Conservation (phyloP, 179 eudicot species). For the Gypsophila paniculata region DNA sequence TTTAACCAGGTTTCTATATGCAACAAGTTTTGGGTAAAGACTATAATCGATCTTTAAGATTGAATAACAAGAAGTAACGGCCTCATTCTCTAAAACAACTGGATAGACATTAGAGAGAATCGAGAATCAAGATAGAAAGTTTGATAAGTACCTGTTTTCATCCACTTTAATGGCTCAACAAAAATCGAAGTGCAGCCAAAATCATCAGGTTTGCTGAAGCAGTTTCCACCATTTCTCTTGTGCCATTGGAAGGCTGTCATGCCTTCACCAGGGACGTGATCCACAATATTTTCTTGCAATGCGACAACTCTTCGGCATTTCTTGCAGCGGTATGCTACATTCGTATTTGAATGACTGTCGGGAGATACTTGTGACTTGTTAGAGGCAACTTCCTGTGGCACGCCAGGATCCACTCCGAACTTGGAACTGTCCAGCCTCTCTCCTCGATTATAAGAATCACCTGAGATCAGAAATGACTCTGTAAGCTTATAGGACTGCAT, state of each 20-base stretch:
- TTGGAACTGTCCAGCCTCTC: conserved; percentile 69
- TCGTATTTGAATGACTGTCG: conserved; percentile 27
- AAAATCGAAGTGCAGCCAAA: conserved; percentile 80
- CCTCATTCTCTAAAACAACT: neutral
- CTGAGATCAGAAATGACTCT: conserved; percentile 32
- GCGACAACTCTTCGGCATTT: conserved; percentile 89
- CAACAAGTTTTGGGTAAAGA: too few species aligned
- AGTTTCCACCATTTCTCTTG: conserved; percentile 66
- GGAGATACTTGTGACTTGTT: conserved; percentile 33
- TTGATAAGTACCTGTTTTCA: conserved; percentile 61
- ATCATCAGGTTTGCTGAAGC: conserved; percentile 54
- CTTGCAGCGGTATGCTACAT: conserved; percentile 74
- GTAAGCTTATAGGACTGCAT: neutral
- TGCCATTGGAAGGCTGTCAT: conserved; percentile 82
- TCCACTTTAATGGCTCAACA: conserved; percentile 94
- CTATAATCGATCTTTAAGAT: neutral
- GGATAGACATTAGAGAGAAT: neutral
- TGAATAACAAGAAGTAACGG: neutral
- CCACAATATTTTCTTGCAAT: conserved; percentile 66
- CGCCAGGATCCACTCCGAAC: conserved; percentile 84
- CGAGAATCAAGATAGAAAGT: conserved; percentile 1
- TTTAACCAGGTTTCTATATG: too few species aligned
- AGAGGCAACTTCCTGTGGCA: conserved; percentile 42
- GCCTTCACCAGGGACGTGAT: conserved; percentile 88
- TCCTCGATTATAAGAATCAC: conserved; percentile 79